Conservation (phyloP, 192 early-diverging fungal genomes). For the Gryganskiella cystojenkinii region DNA sequence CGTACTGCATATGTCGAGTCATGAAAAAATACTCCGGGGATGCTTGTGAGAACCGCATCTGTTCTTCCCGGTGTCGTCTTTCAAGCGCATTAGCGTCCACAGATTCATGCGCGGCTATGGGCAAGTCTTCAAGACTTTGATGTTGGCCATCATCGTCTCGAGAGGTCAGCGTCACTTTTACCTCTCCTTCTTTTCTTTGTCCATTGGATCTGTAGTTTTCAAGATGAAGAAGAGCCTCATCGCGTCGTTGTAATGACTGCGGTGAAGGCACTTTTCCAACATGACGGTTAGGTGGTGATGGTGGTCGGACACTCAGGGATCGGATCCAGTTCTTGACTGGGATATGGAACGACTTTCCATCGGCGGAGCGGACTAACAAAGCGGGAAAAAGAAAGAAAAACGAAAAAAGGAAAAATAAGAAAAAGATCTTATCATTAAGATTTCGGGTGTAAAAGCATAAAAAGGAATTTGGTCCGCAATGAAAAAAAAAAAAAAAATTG, state of each 20-base stretch:
- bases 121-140: no score
- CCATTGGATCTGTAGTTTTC: neutral
- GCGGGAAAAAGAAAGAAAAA: neutral
- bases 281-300: no score
- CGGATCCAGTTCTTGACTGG: constrained; percentile 18
- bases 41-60: no score
- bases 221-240: no score
- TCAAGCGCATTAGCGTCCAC: no score
- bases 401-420: no score
- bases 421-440: neutral
- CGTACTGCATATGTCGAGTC: neutral
- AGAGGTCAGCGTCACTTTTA: no score
- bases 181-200: neutral
- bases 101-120: no score
- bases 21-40: neutral
- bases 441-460: neutral
- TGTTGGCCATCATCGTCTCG: no score
- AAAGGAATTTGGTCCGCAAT: no score
- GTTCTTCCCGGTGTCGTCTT: no score
- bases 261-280: neutral
- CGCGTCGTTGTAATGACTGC: neutral
- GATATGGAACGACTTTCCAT: constrained; percentile 30
- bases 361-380: constrained; percentile 16
- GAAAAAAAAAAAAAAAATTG: neutral
- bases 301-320: constrained; percentile 9